Evolutionary conservation across 768 basidiomycete species (phyloP).

Genomic region (Boletellus sp.): DNA sequence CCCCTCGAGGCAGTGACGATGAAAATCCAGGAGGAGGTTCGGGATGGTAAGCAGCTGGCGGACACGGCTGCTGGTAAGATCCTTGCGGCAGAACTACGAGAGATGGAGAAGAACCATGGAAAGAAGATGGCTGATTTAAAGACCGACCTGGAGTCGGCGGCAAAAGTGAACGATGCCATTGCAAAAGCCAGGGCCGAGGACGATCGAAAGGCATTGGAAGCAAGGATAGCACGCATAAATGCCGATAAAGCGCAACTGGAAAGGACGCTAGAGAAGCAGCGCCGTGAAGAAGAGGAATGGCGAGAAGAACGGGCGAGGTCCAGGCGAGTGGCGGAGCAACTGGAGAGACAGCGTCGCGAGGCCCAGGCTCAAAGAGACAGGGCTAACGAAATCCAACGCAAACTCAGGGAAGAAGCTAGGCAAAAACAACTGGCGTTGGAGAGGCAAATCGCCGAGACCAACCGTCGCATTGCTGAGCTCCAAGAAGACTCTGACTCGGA

Average conservation of each 20-base stretch:
- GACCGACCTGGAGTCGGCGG: slow-evolving; percentile 39
- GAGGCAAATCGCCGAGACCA: neutral
- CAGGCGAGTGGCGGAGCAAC: neutral
- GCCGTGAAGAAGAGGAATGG: neutral
- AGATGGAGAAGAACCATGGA: slow-evolving; percentile 35
- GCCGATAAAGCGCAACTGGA: neutral
- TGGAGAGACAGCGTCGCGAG: neutral
- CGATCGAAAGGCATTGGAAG: neutral
- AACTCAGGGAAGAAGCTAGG: neutral
- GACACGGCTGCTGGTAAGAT: slow-evolving; percentile 46
- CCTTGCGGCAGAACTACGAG: slow-evolving; percentile 39
- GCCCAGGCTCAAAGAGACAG: neutral
- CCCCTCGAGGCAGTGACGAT: slow-evolving; percentile 34
- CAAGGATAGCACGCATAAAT: neutral
- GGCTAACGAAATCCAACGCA: neutral
- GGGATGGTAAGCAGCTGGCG: slow-evolving; percentile 37
- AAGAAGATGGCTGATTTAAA: slow-evolving; percentile 40
- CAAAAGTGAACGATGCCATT: slow-evolving; percentile 10
- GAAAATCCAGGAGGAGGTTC: slow-evolving; percentile 47
- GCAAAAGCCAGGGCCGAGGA: neutral
- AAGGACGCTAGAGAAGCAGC: neutral
- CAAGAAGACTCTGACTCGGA: neutral
- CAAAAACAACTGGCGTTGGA: neutral
- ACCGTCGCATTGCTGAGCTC: neutral
- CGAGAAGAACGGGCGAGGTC: neutral